Evolutionary conservation across 2,329 filamentous ascomycete genomes (phyloP), one percentile per base, ranked within the genome.

Genomic region (Mollisiaceae sp.): DNA sequence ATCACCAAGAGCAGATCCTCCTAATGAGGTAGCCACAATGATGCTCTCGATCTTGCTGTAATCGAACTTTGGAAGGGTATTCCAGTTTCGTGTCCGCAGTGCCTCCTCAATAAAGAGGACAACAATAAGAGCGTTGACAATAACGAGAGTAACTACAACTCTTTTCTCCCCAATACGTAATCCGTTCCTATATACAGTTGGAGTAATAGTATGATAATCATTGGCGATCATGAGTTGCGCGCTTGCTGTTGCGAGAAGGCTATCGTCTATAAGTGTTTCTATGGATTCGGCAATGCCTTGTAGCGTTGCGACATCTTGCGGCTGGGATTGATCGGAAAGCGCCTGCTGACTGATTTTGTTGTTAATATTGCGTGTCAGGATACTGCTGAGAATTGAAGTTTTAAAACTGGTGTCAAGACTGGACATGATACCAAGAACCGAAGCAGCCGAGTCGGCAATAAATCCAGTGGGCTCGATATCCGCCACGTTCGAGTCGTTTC

Each of bases 151-250:
- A 58, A 58, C 8, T 39, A 39, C 32, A 58, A 38, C 12, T 4
- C 27, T 3, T 39, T 39, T 58, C 24, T n/a, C 32, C 12, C 55
- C 55, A 39, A 58, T 58, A 2, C 18, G 2, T 24, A 58, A 4
- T 20, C 32, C 15, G 32, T n/a, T 58, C 12, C 32, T 58, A 38
- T n/a, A n/a, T 38, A 58, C n/a, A 38, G 8, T 58, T 6, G 55
- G 12, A 38, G 12, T 39, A 38, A 20, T 12, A 9, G 18, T 4
- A 39, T 38, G n/a, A 5, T 15, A 4, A n/a, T 58, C 32, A 2
- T 58, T 58, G 15, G 32, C 55, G 20, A 58, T 20, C 32, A 58
- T 39, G 55, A 58, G 55, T 58, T 58, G 55, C 32, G 55, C 55
- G 35, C 55, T 58, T 39, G 55, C 55, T 39, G 32, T 39, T 20